Conservation (phyloP, 495 filamentous ascomycete species). For the Gamarada debralockiae region DNA sequence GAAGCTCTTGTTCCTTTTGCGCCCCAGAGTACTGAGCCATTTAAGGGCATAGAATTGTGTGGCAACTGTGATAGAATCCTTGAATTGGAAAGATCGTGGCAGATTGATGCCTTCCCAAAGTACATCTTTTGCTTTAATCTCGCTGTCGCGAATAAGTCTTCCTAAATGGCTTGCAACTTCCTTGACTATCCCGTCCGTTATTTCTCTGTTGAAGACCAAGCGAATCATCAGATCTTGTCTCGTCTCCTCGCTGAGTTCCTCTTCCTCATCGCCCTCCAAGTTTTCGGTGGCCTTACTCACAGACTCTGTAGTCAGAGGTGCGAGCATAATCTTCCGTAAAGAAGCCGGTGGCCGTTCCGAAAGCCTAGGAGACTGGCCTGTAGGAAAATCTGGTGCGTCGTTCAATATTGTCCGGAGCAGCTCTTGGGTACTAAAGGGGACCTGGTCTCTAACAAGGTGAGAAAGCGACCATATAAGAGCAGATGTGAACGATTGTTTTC, state of each 20-base stretch:
- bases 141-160: background rate
- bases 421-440: background rate
- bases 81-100: too few species aligned
- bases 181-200: background rate
- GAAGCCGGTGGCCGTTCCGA: background rate
- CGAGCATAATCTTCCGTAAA: background rate
- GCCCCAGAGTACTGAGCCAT: too few species aligned
- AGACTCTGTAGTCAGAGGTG: too few species aligned
- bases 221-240: background rate
- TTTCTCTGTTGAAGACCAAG: background rate
- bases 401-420: background rate
- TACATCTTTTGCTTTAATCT: background rate
- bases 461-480: too few species aligned
- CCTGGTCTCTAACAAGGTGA: too few species aligned
- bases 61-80: too few species aligned
- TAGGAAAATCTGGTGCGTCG: background rate
- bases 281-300: too few species aligned
- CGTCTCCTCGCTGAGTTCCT: background rate
- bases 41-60: too few species aligned
- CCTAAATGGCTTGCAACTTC: background rate
- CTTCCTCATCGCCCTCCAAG: background rate
- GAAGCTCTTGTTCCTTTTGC: too few species aligned
- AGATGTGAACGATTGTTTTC: too few species aligned
- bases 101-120: too few species aligned
- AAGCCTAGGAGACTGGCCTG: background rate